A percentile compares a stretch with the other conserved stretches of the same genome.
Conservation (phyloP, 441 rosid species). For the Eutrema salsugineum region DNA sequence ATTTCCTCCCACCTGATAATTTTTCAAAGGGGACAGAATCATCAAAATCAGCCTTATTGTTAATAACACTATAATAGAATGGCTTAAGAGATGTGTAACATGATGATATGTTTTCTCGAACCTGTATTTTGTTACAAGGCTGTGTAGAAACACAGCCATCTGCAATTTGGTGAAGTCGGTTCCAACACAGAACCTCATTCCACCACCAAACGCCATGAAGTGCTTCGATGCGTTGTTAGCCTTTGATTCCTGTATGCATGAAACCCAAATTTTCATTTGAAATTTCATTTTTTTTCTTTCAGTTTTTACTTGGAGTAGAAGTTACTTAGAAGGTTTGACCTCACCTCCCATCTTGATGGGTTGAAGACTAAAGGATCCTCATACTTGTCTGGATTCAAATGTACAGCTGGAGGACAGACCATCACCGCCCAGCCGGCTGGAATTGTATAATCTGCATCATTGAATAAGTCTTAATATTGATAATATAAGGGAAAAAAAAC, state of each 20-base stretch:
- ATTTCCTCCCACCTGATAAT: constrained; percentile 65
- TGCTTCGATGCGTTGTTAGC: constrained; percentile 56
- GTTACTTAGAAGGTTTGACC: constrained; percentile 10
- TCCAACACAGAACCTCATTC: constrained; percentile 97
- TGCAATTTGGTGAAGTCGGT: constrained; percentile 91
- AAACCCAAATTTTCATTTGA: not conserved
- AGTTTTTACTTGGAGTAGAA: constrained; percentile 12
- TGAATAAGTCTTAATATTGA: constrained; percentile 19
- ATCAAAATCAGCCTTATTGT: not conserved
- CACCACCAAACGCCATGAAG: constrained; percentile 99
- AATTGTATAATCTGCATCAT: constrained; percentile 69
- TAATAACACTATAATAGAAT: not conserved
- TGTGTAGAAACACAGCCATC: constrained; percentile 91
- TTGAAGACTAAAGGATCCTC: constrained; percentile 80
- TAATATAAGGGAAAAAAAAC: not conserved
- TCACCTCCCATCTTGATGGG: constrained; percentile 65
- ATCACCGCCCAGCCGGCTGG: constrained; percentile 98
- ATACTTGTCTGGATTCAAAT: constrained; percentile 70
- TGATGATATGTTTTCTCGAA: constrained; percentile 24
- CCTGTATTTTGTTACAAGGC: constrained; percentile 88
- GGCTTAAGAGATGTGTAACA: not conserved
- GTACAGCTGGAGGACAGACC: constrained; percentile 99
- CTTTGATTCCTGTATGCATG: constrained; percentile 60
- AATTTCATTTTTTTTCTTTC: not conserved
- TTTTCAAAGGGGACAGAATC: not conserved